Evolutionary conservation across 1,284 basidiomycete species (phyloP), one percentile per base, ranked within the genome.

Genomic region (Porodaedalea pini): DNA sequence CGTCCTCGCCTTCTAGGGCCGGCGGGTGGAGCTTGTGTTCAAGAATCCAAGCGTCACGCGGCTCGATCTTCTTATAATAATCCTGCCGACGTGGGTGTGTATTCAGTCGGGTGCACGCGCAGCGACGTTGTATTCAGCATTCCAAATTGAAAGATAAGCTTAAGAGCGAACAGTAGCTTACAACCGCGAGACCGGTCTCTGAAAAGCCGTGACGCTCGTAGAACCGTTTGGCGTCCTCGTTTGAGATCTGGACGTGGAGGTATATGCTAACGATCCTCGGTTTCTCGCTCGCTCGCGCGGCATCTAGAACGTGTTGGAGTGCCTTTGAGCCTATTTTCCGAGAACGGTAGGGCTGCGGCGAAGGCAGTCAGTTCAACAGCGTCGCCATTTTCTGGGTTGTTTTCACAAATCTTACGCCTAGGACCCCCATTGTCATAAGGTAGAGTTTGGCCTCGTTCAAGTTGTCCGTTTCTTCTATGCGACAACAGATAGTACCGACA

Each of bases 51-150:
- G 89, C 90, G 64, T 86, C 86, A 61, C 80, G 81, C 27, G 90
- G 90, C 36, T 71, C 74, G 52, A 92, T 87, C 70, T 88, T 92
- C 71, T 89, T 90, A 78, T 92, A 92, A 71, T 92, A 92, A 58
- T 81, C 78, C 66, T 86, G 31, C 40, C 27, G 21, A 29, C 6
- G 31, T 17, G n/a, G n/a, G 43, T 43, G 49, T 2, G 76, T 27
- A 51, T 0, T 31, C 29, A 25, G 25, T 29, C 45, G 45, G 21
- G 17, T 29, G 29, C 45, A 47, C 7, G 25, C 7, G 25, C 25
- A n/a, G 29, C 13, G 25, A 29, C 23, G 45, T 47, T n/a, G 45
- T 31, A 31, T 15, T 47, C 5, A 32, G 6, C n/a, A 47, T n/a
- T 29, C 25, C 45, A 47, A 47, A 25, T 47, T 29, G 45, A 47